These are phyloP conservation scores for Sambucus nigra DNA, from an alignment of 129 eudicot genomes.

Conservation along the genomic window DNA sequence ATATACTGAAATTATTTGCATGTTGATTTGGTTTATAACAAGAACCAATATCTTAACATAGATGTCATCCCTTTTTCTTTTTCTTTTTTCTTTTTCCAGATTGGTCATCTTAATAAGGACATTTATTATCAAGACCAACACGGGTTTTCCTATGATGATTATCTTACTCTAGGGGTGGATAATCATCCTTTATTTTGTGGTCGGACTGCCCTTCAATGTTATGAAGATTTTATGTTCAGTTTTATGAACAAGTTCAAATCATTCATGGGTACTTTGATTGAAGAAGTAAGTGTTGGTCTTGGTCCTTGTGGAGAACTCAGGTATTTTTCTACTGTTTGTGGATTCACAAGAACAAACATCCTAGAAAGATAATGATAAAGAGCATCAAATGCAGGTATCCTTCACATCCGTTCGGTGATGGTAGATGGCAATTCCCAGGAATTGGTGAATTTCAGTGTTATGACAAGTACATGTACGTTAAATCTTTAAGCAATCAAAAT, in stretches of 20 bases:
- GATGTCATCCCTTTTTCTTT: too few relatives aligned
- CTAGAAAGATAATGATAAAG: conserved; percentile 10
- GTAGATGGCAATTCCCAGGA: conserved; percentile 74
- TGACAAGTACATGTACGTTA: conserved; percentile 55
- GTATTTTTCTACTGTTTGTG: conserved; percentile 21
- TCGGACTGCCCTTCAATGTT: conserved; percentile 63
- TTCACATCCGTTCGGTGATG: conserved; percentile 49
- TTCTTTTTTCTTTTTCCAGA: conserved; percentile 24
- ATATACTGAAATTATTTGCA: not conserved
- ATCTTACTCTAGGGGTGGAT: conserved; percentile 58
- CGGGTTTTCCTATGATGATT: conserved; percentile 44
- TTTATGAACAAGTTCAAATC: conserved; percentile 49
- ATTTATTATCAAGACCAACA: conserved; percentile 48
- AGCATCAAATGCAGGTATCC: conserved; percentile 43
- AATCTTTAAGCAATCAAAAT: not conserved
- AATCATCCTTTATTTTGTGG: conserved; percentile 48
- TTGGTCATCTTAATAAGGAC: conserved; percentile 50
- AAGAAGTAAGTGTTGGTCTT: conserved; percentile 62
- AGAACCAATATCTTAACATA: conserved; percentile 4
- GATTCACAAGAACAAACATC: conserved; percentile 1
- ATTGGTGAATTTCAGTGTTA: conserved; percentile 69
- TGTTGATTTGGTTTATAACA: not conserved
- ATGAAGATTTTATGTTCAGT: conserved; percentile 47
- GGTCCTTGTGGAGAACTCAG: conserved; percentile 73
- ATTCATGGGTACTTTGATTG: conserved; percentile 45